phyloP scores from a whole-genome alignment of 768 basidiomycete genomes.

The Leccinum disarticulatum region DNA sequence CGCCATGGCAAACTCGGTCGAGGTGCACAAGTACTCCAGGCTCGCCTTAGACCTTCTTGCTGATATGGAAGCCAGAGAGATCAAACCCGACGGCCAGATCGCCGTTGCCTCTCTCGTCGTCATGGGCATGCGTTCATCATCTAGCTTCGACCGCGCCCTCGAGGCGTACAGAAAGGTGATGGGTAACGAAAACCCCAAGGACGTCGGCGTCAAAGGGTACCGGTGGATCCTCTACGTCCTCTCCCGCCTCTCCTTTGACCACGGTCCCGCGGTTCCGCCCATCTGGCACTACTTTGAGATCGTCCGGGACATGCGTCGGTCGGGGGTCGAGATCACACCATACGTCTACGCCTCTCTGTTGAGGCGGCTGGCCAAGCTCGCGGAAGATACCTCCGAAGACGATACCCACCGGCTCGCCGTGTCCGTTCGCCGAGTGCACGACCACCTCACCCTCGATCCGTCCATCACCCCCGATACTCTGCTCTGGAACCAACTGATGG shows the following conservation, averaged over 20 bases:
- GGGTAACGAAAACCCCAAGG: conserved; percentile 25
- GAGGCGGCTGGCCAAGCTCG: conserved; percentile 49
- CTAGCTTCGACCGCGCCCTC: conserved; percentile 58
- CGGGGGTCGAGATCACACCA: conserved; percentile 55
- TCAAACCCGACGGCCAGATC: conserved; percentile 46
- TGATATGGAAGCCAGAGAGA: conserved; percentile 59
- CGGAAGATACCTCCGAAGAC: conserved; percentile 29
- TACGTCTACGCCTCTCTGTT: conserved; percentile 71
- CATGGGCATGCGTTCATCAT: conserved; percentile 63
- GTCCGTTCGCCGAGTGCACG: conserved; percentile 66
- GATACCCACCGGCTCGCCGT: conserved; percentile 38
- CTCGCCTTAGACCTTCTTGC: conserved; percentile 52
- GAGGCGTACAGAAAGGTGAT: conserved; percentile 51
- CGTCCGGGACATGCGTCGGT: conserved; percentile 74
- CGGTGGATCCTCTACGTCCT: conserved; percentile 63
- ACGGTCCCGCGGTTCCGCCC: conserved; percentile 40
- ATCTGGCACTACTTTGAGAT: conserved; percentile 68
- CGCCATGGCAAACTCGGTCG: conserved; percentile 44
- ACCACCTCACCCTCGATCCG: conserved; percentile 75
- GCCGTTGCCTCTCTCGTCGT: conserved; percentile 54
- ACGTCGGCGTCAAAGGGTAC: conserved; percentile 60
- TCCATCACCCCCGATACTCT: conserved; percentile 67
- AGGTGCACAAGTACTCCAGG: conserved; percentile 48
- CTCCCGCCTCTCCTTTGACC: conserved; percentile 53
- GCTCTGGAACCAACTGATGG: conserved; percentile 85